Evolutionary conservation across 345 rosid genomes (phyloP).

Genomic region (Populus davidiana): DNA sequence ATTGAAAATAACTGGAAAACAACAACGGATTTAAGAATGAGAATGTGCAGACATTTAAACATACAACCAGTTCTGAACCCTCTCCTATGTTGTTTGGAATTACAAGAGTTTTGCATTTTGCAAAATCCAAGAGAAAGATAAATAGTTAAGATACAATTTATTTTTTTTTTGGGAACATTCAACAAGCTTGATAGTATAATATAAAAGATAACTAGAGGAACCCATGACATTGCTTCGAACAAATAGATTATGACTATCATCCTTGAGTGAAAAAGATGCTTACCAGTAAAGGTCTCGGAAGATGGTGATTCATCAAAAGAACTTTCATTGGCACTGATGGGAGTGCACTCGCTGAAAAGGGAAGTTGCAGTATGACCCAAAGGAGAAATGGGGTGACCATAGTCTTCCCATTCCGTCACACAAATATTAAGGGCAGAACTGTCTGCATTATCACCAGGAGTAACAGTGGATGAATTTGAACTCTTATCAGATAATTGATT

Average conservation of each 20-base stretch:
- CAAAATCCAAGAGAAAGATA: background rate
- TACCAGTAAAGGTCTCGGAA: conserved; percentile 41
- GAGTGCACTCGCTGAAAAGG: conserved; percentile 49
- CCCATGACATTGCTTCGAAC: background rate
- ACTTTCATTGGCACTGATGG: conserved; percentile 52
- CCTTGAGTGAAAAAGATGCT: conserved; percentile 23
- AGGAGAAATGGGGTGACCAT: conserved; percentile 54
- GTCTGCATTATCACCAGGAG: conserved; percentile 53
- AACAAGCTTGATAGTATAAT: background rate
- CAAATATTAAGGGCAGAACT: conserved; percentile 44
- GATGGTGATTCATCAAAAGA: conserved; percentile 60
- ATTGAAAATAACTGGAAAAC: background rate
- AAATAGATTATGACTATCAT: background rate
- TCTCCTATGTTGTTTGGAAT: background rate
- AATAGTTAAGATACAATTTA: background rate
- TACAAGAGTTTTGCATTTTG: background rate
- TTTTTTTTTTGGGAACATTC: background rate
- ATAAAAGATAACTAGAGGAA: background rate
- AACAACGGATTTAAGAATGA: background rate
- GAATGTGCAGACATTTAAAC: background rate
- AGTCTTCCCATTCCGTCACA: conserved; percentile 61
- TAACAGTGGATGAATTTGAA: conserved; percentile 53
- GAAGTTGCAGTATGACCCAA: conserved; percentile 61
- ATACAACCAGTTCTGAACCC: background rate
- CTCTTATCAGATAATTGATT: conserved; percentile 64